Evolutionary conservation across 2,329 filamentous ascomycete genomes (phyloP), one percentile per base, ranked within the genome.

Genomic region (Pseudocercospora fuligena): DNA sequence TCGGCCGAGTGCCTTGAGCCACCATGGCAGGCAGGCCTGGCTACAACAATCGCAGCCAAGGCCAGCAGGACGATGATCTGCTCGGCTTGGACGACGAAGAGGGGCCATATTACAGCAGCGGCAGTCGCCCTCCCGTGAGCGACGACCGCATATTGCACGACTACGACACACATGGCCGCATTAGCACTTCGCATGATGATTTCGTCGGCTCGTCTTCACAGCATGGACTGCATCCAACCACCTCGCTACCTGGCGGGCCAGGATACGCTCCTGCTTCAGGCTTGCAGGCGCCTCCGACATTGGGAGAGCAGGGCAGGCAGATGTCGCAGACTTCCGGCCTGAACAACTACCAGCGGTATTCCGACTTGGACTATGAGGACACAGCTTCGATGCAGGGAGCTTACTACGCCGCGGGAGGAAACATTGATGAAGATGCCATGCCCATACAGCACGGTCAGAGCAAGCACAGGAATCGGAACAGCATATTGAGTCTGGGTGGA

Each of bases 131-230:
- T 59, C 88, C 90, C n/a, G 83, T 92, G 68, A 90, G 90, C 78
- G 93, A 97, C 78, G 91, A 96, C 72, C 89, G 94, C 71, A 84
- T 97, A 57, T 82, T 94, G 76, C 87, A 89, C 77, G 88, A 88
- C 71, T 94, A 92, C 81, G 87, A 91, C 75, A 88, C 69, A 14
- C 86, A 87, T 68, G 81, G 88, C 65, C 91, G 94, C 72, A 92
- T 93, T 61, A 97, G 94, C 27, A 89, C 94, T 61, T 97, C 93
- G 66, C 97, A 97, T 81, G 94, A 97, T 84, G 91, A 95, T 75
- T 98, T 97, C 78, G 90, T 98, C 69, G 94, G 94, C 70, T 70
- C 73, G 8, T 12, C 53, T 23, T 7, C 25, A 19, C 53, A 56
- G 29, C 66, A 67, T 59, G 89, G 84, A 59, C 82, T 83, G 70